Evolutionary conservation across 2,329 filamentous ascomycete species (phyloP).

Genomic region (Curvularia sp.): DNA sequence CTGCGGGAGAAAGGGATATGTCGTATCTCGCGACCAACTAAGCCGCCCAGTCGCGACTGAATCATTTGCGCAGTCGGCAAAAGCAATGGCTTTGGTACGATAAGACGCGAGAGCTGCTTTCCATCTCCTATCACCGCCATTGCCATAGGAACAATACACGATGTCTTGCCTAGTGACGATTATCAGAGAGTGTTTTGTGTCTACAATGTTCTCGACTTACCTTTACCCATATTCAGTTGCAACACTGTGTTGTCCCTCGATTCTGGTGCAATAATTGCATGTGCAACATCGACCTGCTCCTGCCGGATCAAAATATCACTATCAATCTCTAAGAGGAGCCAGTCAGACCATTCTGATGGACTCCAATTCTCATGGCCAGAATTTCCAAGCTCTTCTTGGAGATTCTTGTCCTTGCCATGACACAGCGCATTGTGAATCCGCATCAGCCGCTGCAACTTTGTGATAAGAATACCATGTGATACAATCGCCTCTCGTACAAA

Average conservation of each 20-base stretch:
- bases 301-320: constrained; percentile 66
- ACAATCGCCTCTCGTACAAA: constrained; percentile 53
- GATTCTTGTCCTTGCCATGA: constrained; percentile 26
- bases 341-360: constrained; percentile 63
- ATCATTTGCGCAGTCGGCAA: constrained; percentile 67
- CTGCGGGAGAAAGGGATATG: constrained; percentile 67
- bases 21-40: constrained; percentile 62
- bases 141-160: constrained; percentile 6
- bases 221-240: constrained; percentile 45
- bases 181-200: constrained; percentile 54
- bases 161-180: constrained; percentile 49
- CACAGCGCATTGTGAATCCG: constrained; percentile 49
- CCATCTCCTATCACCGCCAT: constrained; percentile 5
- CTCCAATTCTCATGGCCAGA: constrained; percentile 64
- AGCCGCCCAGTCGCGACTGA: constrained; percentile 61
- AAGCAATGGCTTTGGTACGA: constrained; percentile 68
- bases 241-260: constrained; percentile 34
- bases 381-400: constrained; percentile 53
- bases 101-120: constrained; percentile 59
- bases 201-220: constrained; percentile 33
- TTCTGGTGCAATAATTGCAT: constrained; percentile 58
- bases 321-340: constrained; percentile 70
- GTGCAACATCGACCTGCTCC: constrained; percentile 65
- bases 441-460: constrained; percentile 54
- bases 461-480: constrained; percentile 54